Evolutionary conservation across 1,284 basidiomycete species (phyloP).

Genomic region (Ceratobasidium sp.): DNA sequence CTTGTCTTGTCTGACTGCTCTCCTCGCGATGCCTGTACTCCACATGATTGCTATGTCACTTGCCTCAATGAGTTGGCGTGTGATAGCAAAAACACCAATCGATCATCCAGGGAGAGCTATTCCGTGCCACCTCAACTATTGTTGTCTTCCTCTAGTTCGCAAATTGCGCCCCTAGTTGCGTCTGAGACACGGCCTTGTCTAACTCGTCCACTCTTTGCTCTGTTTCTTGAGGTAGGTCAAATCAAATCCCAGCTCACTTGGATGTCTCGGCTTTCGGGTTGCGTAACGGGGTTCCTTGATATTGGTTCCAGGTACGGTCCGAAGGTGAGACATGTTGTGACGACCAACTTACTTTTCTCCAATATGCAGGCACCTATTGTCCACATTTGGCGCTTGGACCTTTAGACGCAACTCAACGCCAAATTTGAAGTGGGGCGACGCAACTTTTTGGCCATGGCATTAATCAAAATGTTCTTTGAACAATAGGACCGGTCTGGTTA

Average conservation of each 20-base stretch:
- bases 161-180: no score
- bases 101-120: not conserved
- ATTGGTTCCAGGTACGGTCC: not conserved
- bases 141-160: no score
- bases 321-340: not conserved
- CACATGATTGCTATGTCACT: no score
- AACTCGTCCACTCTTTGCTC: no score
- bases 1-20: not conserved
- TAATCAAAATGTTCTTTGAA: not conserved
- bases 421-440: not conserved
- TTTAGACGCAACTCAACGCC: not conserved
- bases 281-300: not conserved
- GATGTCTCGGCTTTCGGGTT: not conserved
- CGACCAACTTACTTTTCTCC: not conserved
- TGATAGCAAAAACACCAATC: not conserved
- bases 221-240: no score
- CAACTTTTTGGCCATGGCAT: not conserved
- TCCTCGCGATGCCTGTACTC: no score
- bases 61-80: no score
- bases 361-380: conserved; percentile 14
- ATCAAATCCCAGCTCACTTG: no score
- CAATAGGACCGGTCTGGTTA: conserved; percentile 4
- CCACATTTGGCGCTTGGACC: conserved; percentile 18
- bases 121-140: no score
- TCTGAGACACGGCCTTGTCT: no score